A percentile compares a stretch with the other conserved stretches of the same genome.
These are phyloP conservation scores for Tricholoma terreum DNA, from an alignment of 768 basidiomycete genomes.

Conservation along the genomic window DNA sequence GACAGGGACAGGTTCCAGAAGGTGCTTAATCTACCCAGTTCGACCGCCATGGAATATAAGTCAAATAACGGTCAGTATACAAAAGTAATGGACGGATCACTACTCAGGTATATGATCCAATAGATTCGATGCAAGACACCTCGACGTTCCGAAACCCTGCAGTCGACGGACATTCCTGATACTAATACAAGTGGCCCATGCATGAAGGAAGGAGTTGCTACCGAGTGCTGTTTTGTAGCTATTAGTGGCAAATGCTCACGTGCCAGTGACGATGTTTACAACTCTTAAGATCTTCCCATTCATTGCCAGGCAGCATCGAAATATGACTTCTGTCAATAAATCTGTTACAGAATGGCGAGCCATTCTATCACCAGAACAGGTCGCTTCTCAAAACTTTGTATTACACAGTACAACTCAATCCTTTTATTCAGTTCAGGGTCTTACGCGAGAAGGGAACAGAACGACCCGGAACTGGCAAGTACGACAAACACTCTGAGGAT, in stretches of 20 bases:
- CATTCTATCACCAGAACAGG: slow-evolving; percentile 77
- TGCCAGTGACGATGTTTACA: neutral
- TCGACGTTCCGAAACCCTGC: slow-evolving; percentile 78
- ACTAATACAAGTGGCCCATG: neutral
- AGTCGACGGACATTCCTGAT: slow-evolving; percentile 37
- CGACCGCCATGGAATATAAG: slow-evolving; percentile 92
- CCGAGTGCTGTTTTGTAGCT: neutral
- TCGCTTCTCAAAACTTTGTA: slow-evolving; percentile 30
- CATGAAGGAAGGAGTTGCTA: neutral
- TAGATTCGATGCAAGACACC: slow-evolving; percentile 88
- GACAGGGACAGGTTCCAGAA: slow-evolving; percentile 74
- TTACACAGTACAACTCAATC: neutral
- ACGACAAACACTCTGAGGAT: slow-evolving; percentile 60
- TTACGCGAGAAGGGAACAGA: slow-evolving; percentile 90
- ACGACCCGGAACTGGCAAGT: slow-evolving; percentile 69
- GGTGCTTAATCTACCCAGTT: slow-evolving; percentile 70
- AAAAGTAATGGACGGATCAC: neutral
- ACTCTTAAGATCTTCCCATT: neutral
- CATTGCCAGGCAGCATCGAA: slow-evolving; percentile 11
- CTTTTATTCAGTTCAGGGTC: slow-evolving; percentile 65
- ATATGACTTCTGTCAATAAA: slow-evolving; percentile 44
- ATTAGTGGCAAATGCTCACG: neutral
- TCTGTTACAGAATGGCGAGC: slow-evolving; percentile 84
- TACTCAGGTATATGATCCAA: neutral
- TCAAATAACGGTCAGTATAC: slow-evolving; percentile 73